These are phyloP conservation scores for Penicillium sp. DNA, from an alignment of 2,329 filamentous ascomycete species.

Conservation along the genomic window DNA sequence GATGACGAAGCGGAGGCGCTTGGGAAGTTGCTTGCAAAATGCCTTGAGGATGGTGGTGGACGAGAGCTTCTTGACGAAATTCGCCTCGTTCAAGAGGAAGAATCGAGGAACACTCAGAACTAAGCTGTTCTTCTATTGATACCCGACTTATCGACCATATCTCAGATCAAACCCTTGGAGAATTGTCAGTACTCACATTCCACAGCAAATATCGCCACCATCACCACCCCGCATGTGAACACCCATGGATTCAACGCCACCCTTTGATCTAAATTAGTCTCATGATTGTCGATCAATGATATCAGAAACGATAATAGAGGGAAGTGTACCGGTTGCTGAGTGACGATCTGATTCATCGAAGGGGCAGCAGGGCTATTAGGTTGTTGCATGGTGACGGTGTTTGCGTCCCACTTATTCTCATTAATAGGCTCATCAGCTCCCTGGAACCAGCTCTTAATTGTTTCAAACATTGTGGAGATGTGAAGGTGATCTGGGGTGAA, in stretches of 20 bases:
- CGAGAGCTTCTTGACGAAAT: conserved; percentile 5
- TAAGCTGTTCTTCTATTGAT: not conserved
- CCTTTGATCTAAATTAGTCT: not conserved
- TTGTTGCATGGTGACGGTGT: conserved; percentile 12
- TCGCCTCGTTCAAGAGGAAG: not conserved
- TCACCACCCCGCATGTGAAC: conserved; percentile 15
- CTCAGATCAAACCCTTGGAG: not conserved
- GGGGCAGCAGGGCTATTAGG: conserved; percentile 8
- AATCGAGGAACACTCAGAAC: not conserved
- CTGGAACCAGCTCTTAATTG: conserved; percentile 10
- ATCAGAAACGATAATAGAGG: not conserved
- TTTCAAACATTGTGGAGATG: conserved; percentile 10
- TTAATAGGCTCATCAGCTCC: conserved; percentile 1
- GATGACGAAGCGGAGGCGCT: conserved; percentile 5
- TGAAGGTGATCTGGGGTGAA: not conserved
- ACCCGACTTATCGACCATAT: not conserved
- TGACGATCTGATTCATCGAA: conserved; percentile 10
- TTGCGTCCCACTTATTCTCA: conserved; percentile 12
- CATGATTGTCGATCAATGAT: not conserved
- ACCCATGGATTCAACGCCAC: conserved; percentile 5
- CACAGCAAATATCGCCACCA: conserved; percentile 15
- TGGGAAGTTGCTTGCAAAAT: conserved; percentile 1
- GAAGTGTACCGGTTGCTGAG: conserved; percentile 9
- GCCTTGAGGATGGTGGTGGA: conserved; percentile 4
- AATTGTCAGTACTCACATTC: conserved; percentile 7